phyloP scores from a whole-genome alignment of 2,329 filamentous ascomycete genomes.

The Xylaria arbuscula region DNA sequence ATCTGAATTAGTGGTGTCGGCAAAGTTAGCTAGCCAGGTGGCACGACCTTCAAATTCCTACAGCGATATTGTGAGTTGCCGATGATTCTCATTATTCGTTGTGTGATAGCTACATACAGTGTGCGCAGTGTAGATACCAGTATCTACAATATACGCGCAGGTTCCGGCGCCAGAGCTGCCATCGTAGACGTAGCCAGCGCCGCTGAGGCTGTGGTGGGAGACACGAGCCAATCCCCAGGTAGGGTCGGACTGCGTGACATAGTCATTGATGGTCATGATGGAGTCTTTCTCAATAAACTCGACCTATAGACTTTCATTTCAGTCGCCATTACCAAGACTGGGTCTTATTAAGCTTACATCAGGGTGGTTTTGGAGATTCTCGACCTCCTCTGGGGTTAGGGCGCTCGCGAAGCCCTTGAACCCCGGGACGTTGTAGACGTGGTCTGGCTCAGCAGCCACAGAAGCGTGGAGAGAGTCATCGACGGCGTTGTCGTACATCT shows the following conservation, averaged over 20 bases:
- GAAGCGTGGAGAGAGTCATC: constrained; percentile 47
- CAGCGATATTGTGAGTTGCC: constrained; percentile 34
- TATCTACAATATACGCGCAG: constrained; percentile 67
- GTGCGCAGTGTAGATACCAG: constrained; percentile 62
- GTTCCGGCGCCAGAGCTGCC: constrained; percentile 54
- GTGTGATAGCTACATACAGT: constrained; percentile 38
- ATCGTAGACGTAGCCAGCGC: constrained; percentile 56
- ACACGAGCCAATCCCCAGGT: constrained; percentile 60
- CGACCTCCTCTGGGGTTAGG: constrained; percentile 57
- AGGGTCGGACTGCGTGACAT: constrained; percentile 51
- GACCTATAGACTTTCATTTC: constrained; percentile 43
- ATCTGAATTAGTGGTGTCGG: constrained; percentile 50
- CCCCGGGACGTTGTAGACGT: constrained; percentile 48
- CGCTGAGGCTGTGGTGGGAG: constrained; percentile 53
- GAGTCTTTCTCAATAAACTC: constrained; percentile 52
- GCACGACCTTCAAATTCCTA: constrained; percentile 58
- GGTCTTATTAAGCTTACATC: constrained; percentile 50
- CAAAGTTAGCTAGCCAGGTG: constrained; percentile 48
- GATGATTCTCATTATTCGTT: background rate
- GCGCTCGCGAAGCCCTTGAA: constrained; percentile 58
- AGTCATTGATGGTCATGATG: constrained; percentile 48
- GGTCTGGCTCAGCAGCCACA: constrained; percentile 49
- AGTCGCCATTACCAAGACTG: constrained; percentile 5
- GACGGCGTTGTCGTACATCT: constrained; percentile 54
- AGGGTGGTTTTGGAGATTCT: constrained; percentile 53